Conservation (phyloP, 2,329 filamentous ascomycete species). For the Botrytis hyacinthi region DNA sequence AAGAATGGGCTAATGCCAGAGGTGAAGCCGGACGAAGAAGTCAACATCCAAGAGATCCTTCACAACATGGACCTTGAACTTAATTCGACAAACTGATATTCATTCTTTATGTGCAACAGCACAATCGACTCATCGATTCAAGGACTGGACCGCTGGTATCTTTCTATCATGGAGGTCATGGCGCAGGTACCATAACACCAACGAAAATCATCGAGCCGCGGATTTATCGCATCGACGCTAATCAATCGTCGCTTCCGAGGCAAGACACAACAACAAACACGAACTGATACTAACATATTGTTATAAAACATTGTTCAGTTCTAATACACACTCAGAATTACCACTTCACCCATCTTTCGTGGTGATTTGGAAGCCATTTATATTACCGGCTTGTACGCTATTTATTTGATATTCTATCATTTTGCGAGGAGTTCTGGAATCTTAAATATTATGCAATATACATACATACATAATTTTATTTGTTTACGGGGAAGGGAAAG, state of each 20-base stretch:
- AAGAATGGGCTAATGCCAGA: slow-evolving; percentile 51
- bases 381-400: slow-evolving; percentile 11
- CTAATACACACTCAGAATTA: slow-evolving; percentile 1
- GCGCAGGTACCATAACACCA: not conserved
- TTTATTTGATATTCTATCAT: not conserved
- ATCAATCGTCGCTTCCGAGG: not conserved
- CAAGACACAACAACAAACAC: not conserved
- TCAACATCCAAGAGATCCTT: slow-evolving; percentile 47
- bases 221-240: not conserved
- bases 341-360: not conserved
- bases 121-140: not conserved
- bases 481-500: not conserved
- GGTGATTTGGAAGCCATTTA: not conserved
- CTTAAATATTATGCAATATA: not conserved
- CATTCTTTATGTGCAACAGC: not conserved
- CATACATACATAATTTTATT: slow-evolving; percentile 22
- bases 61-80: slow-evolving; percentile 41
- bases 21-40: slow-evolving; percentile 43
- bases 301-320: not conserved
- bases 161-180: not conserved
- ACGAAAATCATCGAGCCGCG: not conserved
- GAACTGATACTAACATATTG: not conserved
- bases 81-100: slow-evolving; percentile 4
- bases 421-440: slow-evolving; percentile 1
- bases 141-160: not conserved